Base-by-base conservation (phyloP, 2,329 filamentous ascomycete species). In the Pseudogymnoascus sp. region DNA sequence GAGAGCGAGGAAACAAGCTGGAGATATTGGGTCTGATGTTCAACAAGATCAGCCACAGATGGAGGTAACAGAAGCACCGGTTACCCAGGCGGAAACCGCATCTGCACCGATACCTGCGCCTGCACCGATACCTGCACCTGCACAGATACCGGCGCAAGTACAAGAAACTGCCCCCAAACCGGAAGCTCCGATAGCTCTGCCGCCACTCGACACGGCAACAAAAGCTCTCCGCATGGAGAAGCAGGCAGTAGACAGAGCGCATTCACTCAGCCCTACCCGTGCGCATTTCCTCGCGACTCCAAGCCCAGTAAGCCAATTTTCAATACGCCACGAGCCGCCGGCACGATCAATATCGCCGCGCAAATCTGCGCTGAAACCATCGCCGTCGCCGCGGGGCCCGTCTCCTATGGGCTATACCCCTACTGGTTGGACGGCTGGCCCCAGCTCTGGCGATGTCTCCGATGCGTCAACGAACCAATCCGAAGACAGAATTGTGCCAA, bases 271-370 rank as follows among this genome's bases (percentile, higher is more conserved):
- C 68, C 88, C 88, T n/a, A 81, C 79, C 23, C 82, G 88, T 36
- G 85, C 82, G 31, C 88, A 85, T 69, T 92, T 92, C 72, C 84
- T 84, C 1, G 71, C 81, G 8, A 79, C 81, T 12, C 51, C 51
- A 57, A 61, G 59, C 6, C 78, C 83, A 14, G 80, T 85, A 36
- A 81, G 77, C 45, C 72, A 61, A 14, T 39, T 61, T 42, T 61
- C 86, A 11, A 76, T 80, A 1, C 78, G 80, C 66, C 89, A 93
- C 71, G 81, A 85, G 62, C 90, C 89, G 5, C 86, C 88, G 21
- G 79, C 85, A 31, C 82, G 90, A 59, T 90, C 89, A 4, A 77
- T 89, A 10, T 92, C 89, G 0, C 90, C 90, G 8, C 85, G 86
- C 54, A 93, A 93, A 73, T 91, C 89, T 1, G 89, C 89, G 1